These are phyloP conservation scores for Danielia oregonensis DNA, from an alignment of 805 yeast genomes.

Conservation along the genomic window DNA sequence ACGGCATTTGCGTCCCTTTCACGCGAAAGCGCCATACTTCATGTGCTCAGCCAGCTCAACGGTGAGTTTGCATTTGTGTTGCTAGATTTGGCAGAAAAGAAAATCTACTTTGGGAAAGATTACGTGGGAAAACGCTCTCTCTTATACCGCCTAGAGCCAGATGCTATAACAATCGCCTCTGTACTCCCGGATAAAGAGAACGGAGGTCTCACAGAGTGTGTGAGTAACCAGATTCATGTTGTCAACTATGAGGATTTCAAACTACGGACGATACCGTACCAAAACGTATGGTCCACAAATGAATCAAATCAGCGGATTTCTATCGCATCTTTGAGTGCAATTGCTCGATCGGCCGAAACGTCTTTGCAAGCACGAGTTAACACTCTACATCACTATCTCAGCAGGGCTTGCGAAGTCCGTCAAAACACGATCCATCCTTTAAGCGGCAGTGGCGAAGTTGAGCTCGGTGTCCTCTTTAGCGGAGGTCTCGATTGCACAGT, in stretches of 20 bases:
- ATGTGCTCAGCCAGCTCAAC: slow-evolving; percentile 42
- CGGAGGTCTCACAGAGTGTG: slow-evolving; percentile 48
- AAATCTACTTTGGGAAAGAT: slow-evolving; percentile 80
- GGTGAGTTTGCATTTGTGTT: slow-evolving; percentile 84
- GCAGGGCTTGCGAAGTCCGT: slow-evolving; percentile 43
- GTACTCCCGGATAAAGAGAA: slow-evolving; percentile 15
- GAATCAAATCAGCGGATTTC: not conserved
- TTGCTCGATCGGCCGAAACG: not conserved
- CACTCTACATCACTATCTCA: slow-evolving; percentile 23
- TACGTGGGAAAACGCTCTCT: slow-evolving; percentile 77
- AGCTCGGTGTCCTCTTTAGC: slow-evolving; percentile 69
- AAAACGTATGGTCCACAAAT: slow-evolving; percentile 11
- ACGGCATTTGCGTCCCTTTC: slow-evolving; percentile 8
- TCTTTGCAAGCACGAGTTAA: not conserved
- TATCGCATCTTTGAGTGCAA: not conserved
- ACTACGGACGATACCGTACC: slow-evolving; percentile 1
- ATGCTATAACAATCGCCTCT: slow-evolving; percentile 41
- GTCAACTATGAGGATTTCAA: slow-evolving; percentile 27
- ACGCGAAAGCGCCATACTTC: slow-evolving; percentile 31
- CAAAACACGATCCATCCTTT: slow-evolving; percentile 60
- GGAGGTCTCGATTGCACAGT: slow-evolving; percentile 96
- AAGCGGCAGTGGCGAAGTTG: slow-evolving; percentile 26
- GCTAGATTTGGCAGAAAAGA: slow-evolving; percentile 36
- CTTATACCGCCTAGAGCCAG: slow-evolving; percentile 34
- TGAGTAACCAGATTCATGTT: slow-evolving; percentile 46